Evolutionary conservation across 495 filamentous ascomycete genomes (phyloP).

Genomic region (Penicillium waksmanii): DNA sequence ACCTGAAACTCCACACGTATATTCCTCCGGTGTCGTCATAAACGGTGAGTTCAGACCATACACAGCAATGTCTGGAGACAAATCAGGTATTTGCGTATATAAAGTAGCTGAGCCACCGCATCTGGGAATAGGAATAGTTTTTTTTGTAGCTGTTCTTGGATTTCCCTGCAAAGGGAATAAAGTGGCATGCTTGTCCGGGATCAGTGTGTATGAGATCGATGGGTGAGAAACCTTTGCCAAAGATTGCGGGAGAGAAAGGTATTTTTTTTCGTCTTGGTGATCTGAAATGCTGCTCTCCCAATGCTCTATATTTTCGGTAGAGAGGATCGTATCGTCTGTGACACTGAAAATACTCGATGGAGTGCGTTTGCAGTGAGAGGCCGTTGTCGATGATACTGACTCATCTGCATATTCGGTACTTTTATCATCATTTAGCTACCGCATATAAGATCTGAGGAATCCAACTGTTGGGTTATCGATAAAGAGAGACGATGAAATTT

Average conservation of each 20-base stretch:
- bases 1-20: conserved; percentile 8
- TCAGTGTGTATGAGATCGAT: not conserved
- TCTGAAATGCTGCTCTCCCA: not conserved
- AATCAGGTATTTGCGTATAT: conserved; percentile 57
- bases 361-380: not conserved
- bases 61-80: conserved; percentile 48
- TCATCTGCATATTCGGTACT: not conserved
- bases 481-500: conserved; percentile 14
- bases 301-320: not conserved
- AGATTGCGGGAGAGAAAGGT: not conserved
- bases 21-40: conserved; percentile 59
- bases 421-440: not conserved
- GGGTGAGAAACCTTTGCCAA: not conserved
- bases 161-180: conserved; percentile 3
- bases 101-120: conserved; percentile 69
- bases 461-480: conserved; percentile 5
- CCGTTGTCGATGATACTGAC: not conserved
- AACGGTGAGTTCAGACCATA: conserved; percentile 70
- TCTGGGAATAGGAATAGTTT: conserved; percentile 78
- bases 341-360: not conserved
- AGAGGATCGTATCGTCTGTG: not conserved
- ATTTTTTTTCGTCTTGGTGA: not conserved
- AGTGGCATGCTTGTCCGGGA: not conserved
- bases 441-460: not conserved
- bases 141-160: conserved; percentile 35